Evolutionary conservation across 1,284 basidiomycete genomes (phyloP).

Genomic region (Cryptococcus neoformans): DNA sequence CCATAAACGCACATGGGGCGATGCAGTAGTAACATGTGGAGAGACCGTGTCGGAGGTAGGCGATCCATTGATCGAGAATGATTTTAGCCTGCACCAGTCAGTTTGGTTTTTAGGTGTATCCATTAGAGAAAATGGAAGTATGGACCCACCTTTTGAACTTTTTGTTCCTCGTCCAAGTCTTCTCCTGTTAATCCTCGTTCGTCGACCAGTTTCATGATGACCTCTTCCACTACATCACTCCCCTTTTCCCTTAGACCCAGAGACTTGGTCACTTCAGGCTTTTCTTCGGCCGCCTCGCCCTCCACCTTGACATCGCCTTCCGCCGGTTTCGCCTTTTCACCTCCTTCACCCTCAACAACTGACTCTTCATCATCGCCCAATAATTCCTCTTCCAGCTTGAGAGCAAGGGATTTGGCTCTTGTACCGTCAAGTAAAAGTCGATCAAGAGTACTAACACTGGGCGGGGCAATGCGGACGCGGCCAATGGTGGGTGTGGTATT

Average conservation of each 20-base stretch:
- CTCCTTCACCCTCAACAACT: constrained; percentile 15
- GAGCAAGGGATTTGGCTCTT: constrained; percentile 66
- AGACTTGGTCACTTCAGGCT: constrained; percentile 7
- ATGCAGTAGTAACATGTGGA: constrained; percentile 82
- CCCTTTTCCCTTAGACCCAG: constrained; percentile 35
- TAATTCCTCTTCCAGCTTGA: constrained; percentile 63
- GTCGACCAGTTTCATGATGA: constrained; percentile 29
- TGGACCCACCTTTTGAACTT: constrained; percentile 26
- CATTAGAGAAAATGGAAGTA: background rate
- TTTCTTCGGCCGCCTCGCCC: constrained; percentile 4
- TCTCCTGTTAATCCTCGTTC: constrained; percentile 26
- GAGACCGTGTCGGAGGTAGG: constrained; percentile 41
- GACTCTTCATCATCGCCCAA: constrained; percentile 51
- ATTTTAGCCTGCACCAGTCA: constrained; percentile 29
- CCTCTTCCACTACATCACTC: constrained; percentile 40
- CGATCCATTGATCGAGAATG: constrained; percentile 37
- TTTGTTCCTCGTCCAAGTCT: constrained; percentile 29
- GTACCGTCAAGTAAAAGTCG: constrained; percentile 73
- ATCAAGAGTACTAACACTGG: constrained; percentile 71
- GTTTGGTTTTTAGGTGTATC: background rate
- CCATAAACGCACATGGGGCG: constrained; percentile 81
- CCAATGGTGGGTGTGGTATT: constrained; percentile 74
- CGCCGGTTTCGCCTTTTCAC: background rate
- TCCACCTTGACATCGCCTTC: background rate
- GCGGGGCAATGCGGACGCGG: constrained; percentile 71